Evolutionary conservation across 148 eudicot genomes (phyloP).

Genomic region (Salicornia ramosissima): DNA sequence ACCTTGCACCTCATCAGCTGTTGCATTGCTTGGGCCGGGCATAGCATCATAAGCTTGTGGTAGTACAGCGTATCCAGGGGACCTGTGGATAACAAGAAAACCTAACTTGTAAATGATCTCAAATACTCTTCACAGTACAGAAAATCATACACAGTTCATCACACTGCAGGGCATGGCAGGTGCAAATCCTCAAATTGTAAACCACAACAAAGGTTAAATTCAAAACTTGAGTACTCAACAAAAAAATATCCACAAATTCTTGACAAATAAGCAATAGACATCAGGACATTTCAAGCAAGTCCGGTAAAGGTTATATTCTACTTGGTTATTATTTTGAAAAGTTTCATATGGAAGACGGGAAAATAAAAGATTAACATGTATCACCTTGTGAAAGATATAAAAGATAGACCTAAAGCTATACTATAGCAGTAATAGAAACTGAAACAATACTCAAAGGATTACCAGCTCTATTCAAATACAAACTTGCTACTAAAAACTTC

Average conservation of each 20-base stretch:
- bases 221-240: not conserved
- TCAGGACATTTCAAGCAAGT: not conserved
- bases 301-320: not conserved
- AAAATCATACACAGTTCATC: not conserved
- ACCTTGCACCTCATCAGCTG: conserved; percentile 26
- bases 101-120: not conserved
- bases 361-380: not conserved
- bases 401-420: not conserved
- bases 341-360: not conserved
- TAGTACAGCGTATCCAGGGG: conserved; percentile 60
- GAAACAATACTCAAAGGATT: not conserved
- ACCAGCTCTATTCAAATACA: not conserved
- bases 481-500: not conserved
- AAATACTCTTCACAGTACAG: not conserved
- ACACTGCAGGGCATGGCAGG: not conserved
- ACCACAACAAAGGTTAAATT: not conserved
- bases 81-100: conserved; percentile 40
- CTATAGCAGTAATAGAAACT: not conserved
- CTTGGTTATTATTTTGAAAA: not conserved
- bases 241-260: not conserved
- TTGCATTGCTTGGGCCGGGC: conserved; percentile 27
- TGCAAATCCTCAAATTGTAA: not conserved
- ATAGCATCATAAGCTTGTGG: conserved; percentile 36
- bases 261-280: not conserved
- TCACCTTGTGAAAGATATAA: not conserved